phyloP scores from a whole-genome alignment of 345 rosid genomes.

The Citrus sp. region DNA sequence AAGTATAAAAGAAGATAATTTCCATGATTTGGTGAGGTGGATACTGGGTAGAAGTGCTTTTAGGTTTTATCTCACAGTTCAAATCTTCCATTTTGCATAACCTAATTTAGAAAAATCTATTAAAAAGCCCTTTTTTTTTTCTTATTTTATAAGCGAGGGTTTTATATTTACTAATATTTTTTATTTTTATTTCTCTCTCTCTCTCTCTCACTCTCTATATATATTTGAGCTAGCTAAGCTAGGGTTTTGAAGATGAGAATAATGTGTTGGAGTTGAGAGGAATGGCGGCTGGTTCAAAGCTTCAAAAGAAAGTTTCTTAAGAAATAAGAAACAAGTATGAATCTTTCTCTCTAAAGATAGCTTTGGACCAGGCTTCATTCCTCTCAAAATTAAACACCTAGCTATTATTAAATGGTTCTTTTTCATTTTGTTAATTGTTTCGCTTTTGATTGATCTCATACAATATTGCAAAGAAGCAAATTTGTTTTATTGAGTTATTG shows the following conservation, averaged over 20 bases:
- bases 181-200: not conserved
- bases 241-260: not conserved
- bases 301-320: not conserved
- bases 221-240: not conserved
- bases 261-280: conserved; percentile 25
- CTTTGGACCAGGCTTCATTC: conserved; percentile 28
- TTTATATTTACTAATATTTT: too few relatives aligned
- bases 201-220: not conserved
- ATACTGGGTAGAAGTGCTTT: conserved; percentile 5
- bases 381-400: conserved; percentile 24
- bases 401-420: not conserved
- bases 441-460: not conserved
- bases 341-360: not conserved
- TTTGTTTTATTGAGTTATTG: not conserved
- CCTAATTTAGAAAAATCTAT: not conserved
- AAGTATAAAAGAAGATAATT: too few relatives aligned
- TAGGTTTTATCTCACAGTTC: not conserved
- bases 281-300: conserved; percentile 45
- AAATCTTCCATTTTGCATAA: not conserved
- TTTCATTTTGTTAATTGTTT: not conserved
- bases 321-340: not conserved
- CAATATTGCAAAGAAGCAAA: not conserved
- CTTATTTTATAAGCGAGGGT: not conserved
- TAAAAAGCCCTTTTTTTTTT: not conserved
- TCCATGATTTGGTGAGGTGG: conserved; percentile 1